These are phyloP conservation scores for Barnettozyma californica DNA, from an alignment of 805 yeast genomes.

Conservation along the genomic window DNA sequence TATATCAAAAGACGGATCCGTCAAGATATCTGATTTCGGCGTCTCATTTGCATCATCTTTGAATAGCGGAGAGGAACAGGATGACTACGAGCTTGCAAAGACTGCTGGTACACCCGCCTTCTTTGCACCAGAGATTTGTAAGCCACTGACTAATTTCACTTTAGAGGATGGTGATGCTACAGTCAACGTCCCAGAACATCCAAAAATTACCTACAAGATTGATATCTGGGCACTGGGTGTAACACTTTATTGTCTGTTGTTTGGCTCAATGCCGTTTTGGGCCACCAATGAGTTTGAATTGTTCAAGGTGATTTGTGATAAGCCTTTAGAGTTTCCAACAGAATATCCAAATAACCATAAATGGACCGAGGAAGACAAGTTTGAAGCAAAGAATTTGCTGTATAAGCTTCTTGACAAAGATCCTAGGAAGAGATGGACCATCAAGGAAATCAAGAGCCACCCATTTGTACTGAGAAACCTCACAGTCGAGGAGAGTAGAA, in stretches of 20 bases:
- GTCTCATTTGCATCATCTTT: conserved; percentile 67
- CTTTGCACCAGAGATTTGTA: conserved; percentile 89
- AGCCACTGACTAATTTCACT: conserved; percentile 30
- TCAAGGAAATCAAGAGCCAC: conserved; percentile 69
- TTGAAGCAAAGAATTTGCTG: conserved; percentile 51
- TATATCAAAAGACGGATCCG: conserved; percentile 61
- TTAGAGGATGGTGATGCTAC: conserved; percentile 19
- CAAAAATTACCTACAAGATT: conserved; percentile 70
- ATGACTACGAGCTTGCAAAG: conserved; percentile 82
- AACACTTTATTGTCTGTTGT: conserved; percentile 79
- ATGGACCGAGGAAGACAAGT: conserved; percentile 35
- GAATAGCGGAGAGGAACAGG: conserved; percentile 42
- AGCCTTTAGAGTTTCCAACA: conserved; percentile 53
- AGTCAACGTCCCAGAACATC: conserved; percentile 18
- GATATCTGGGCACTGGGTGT: conserved; percentile 99
- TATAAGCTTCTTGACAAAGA: conserved; percentile 59
- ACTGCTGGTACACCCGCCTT: conserved; percentile 98
- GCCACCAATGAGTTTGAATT: conserved; percentile 83
- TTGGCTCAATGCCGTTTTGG: conserved; percentile 85
- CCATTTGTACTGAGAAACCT: conserved; percentile 55
- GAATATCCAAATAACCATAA: conserved; percentile 38
- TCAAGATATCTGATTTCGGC: conserved; percentile 95
- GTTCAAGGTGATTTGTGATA: conserved; percentile 72
- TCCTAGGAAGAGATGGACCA: conserved; percentile 61
- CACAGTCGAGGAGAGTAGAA: conserved; percentile 21